Evolutionary conservation across 495 filamentous ascomycete genomes (phyloP), one percentile per base, ranked within the genome.

Genomic region (Hypoxylon trugodes): DNA sequence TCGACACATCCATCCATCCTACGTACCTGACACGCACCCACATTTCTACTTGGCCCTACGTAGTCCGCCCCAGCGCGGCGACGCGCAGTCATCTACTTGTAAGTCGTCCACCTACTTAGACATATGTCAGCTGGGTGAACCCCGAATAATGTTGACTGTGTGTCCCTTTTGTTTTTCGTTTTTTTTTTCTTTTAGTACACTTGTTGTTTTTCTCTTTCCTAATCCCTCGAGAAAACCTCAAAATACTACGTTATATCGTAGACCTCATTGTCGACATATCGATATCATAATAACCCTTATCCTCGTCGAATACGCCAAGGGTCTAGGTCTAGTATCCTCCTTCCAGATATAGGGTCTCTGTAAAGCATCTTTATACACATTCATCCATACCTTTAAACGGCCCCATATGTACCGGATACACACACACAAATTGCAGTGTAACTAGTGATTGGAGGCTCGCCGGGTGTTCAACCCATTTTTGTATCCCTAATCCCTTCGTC

Each of bases 71-170:
- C 8, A 9, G 21, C 50, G 43, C 26, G 59, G 59, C 59, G 26
- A 22, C 28, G 37, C 45, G 28, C 4, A 8, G 21, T 40, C 30
- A 21, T 60, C 25, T 38, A 21, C 8, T 32, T 16, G 41, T 41
- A 18, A 41, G 19, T 18, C 46, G n/a, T 24, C 6, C 18, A 42
- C 12, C 28, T 56, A 32, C n/a, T 46, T 24, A 47, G 37, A 22
- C 40, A 32, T 10, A 40, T 25, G 16, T 51, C 22, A 12, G 16
- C 15, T 16, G 3, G 9, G 1, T 33, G 8, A 28, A 35, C 32
- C 19, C 47, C 35, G 40, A 47, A 59, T 63, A 57, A 42, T 57
- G 32, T 33, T 35, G 25, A 46, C 48, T 52, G 24, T 59, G 45
- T 65, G n/a, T n/a, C n/a, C 40, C 50, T 48, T 16, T 38, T 47